These are phyloP conservation scores for Abrus pulchellus DNA, from an alignment of 306 rosid species.

Conservation along the genomic window DNA sequence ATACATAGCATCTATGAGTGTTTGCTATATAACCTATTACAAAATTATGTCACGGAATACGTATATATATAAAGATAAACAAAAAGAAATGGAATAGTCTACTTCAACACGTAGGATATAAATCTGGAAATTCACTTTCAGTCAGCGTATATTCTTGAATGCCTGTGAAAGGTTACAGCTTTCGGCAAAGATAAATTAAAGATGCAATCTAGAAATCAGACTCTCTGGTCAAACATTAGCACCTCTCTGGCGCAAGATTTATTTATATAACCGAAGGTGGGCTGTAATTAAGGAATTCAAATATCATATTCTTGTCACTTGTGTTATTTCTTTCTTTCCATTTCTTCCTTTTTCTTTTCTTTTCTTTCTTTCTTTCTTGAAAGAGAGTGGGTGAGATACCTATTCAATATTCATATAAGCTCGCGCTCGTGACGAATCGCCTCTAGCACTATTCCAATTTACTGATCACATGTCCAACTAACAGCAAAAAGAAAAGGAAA, in stretches of 20 bases:
- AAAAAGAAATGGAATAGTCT: neutral
- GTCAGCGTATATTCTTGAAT: neutral
- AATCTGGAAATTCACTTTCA: neutral
- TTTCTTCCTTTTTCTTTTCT: neutral
- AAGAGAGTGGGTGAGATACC: neutral
- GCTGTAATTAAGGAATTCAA: neutral
- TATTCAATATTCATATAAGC: neutral
- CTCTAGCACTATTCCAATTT: slow-evolving; percentile 7
- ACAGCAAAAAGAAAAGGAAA: neutral
- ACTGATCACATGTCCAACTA: slow-evolving; percentile 32
- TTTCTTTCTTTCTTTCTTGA: neutral
- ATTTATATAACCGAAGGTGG: neutral
- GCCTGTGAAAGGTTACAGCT: slow-evolving; percentile 47
- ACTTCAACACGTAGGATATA: slow-evolving; percentile 28
- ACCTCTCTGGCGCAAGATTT: slow-evolving; percentile 29
- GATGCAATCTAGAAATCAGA: slow-evolving; percentile 40
- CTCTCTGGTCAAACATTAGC: slow-evolving; percentile 34
- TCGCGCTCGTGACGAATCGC: slow-evolving; percentile 37
- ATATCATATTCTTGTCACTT: neutral
- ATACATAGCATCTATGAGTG: neutral
- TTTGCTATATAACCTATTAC: neutral
- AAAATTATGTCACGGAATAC: neutral
- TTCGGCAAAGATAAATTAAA: slow-evolving; percentile 48
- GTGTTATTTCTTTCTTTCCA: too few species aligned
- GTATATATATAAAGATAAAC: neutral